Base-by-base conservation (phyloP, 768 basidiomycete genomes). In the Agaricus subrufescens region DNA sequence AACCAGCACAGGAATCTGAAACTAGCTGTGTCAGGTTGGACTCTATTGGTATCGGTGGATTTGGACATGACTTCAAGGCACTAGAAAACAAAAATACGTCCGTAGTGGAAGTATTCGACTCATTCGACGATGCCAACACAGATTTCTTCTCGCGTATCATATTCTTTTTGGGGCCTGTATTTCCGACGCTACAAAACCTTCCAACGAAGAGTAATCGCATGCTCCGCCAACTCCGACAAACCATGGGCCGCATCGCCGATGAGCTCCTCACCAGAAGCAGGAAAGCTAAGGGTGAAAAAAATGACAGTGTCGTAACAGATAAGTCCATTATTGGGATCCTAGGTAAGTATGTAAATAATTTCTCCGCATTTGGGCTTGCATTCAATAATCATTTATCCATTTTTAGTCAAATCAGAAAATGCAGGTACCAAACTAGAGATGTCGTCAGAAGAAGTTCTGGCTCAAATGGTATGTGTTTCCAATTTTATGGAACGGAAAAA, bases 21-120 rank as follows among this genome's bases (percentile, higher is more conserved):
- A 34, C n/a, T 19, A 52, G 25, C 27, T 29, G 45, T 19, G 14
- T n/a, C 46, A 83, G 82, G 10, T 68, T 85, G 3, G 84, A 86
- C 60, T 75, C 71, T 1, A 72, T 85, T 50, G 82, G 84, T 12
- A 78, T 84, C 34, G 81, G 80, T 6, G 81, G 82, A 0, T 85
- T 85, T 55, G 77, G 79, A 4, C 78, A 85, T 60, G 71, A 83
- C 61, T 86, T 86, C 58, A 75, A 75, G 12, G 66, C 78, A 0
- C 70, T 85, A 4, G 74, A 31, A 31, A 31, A 82, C 4, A 73
- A 78, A 53, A 65, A 63, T 29, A 70, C 77, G 3, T 59, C 69
- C 2, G 71, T 83, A 15, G 68, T 72, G 2, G 69, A 74, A 4
- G 68, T 71, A 1, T 78, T 81, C 29, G 73, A 75, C 14, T 63